phyloP scores from a whole-genome alignment of 2,329 filamentous ascomycete genomes.

The Myriosclerotinia scirpicola region DNA sequence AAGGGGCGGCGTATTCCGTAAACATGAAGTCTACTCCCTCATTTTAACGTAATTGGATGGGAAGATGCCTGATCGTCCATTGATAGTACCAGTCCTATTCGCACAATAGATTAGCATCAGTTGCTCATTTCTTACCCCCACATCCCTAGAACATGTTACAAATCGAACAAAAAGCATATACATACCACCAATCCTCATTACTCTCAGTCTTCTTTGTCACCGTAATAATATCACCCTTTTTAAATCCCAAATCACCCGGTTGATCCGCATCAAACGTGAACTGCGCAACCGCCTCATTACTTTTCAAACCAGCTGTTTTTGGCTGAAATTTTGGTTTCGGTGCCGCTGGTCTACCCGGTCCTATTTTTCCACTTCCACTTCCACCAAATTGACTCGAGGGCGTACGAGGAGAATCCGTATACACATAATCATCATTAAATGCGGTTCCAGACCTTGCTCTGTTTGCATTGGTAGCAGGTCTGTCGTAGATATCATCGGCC shows the following conservation, averaged over 20 bases:
- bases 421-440: slow-evolving; percentile 54
- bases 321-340: slow-evolving; percentile 82
- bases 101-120: not conserved
- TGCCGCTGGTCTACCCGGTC: slow-evolving; percentile 76
- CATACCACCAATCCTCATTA: slow-evolving; percentile 90
- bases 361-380: slow-evolving; percentile 46
- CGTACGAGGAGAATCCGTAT: slow-evolving; percentile 50
- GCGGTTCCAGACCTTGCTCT: slow-evolving; percentile 39
- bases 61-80: slow-evolving; percentile 84
- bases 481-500: slow-evolving; percentile 74
- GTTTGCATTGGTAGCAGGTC: slow-evolving; percentile 45
- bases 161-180: slow-evolving; percentile 32
- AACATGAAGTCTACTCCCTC: slow-evolving; percentile 47
- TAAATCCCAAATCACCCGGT: slow-evolving; percentile 88
- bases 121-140: not conserved
- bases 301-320: slow-evolving; percentile 56
- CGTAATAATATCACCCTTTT: slow-evolving; percentile 95
- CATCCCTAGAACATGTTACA: not conserved
- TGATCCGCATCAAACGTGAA: slow-evolving; percentile 96
- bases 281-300: slow-evolving; percentile 84
- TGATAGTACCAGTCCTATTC: slow-evolving; percentile 80
- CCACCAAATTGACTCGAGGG: slow-evolving; percentile 33
- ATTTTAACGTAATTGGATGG: slow-evolving; percentile 78
- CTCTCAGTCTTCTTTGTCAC: slow-evolving; percentile 93
- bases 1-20: not conserved